Conservation (phyloP, 1,284 basidiomycete species). For the Ceratobasidium papillatum region DNA sequence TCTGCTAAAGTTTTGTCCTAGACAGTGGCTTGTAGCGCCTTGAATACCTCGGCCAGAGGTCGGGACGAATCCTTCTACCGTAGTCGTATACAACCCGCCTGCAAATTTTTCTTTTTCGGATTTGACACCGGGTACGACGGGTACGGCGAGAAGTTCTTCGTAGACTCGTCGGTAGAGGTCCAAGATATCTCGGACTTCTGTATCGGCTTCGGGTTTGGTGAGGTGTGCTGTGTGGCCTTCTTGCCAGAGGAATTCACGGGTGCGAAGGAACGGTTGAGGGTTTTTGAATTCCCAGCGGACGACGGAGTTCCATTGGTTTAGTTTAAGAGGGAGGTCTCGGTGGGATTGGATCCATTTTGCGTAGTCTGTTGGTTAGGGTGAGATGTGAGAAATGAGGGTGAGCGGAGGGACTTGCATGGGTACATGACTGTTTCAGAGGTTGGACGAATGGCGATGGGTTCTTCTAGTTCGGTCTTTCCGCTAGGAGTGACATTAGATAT, state of each 20-base stretch:
- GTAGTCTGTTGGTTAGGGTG: constrained; percentile 64
- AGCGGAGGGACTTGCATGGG: constrained; percentile 69
- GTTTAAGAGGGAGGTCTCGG: constrained; percentile 94
- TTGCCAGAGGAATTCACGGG: constrained; percentile 99
- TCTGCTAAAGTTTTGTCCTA: constrained; percentile 98
- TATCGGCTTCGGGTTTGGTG: constrained; percentile 87
- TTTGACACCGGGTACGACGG: constrained; percentile 96
- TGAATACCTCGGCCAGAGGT: constrained; percentile 98
- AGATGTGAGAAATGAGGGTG: neutral
- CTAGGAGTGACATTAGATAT: constrained; percentile 55
- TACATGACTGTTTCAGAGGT: constrained; percentile 99
- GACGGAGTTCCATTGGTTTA: constrained; percentile 99
- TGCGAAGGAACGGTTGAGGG: constrained; percentile 98
- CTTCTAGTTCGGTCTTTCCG: constrained; percentile 92
- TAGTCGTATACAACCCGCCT: constrained; percentile 97
- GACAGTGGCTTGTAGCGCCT: constrained; percentile 95
- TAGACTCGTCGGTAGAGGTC: constrained; percentile 97
- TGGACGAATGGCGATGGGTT: constrained; percentile 97
- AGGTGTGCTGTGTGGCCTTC: constrained; percentile 98
- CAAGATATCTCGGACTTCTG: constrained; percentile 92
- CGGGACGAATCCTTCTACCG: constrained; percentile 97
- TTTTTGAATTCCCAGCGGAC: constrained; percentile 99
- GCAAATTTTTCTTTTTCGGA: constrained; percentile 99
- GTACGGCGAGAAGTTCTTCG: constrained; percentile 96
- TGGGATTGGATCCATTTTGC: constrained; percentile 99